Percentiles rank a stretch among this genome's conserved stretches.
Evolutionary conservation across 2,329 filamentous ascomycete species (phyloP).

Genomic region (Xylariales sp.): DNA sequence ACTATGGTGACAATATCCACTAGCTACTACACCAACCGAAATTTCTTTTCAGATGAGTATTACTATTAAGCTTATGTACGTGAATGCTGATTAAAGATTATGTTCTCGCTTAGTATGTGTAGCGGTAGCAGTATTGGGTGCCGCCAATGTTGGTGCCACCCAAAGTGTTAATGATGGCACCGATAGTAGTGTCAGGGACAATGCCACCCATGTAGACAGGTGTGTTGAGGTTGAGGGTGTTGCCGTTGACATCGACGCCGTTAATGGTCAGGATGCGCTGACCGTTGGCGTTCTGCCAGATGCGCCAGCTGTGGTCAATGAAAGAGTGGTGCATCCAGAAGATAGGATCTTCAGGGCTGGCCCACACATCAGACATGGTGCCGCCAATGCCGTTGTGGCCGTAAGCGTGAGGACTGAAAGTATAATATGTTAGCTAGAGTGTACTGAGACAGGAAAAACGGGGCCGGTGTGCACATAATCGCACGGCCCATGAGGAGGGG

Average conservation of each 20-base stretch:
- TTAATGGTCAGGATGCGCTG: neutral
- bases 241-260: neutral
- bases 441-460: neutral
- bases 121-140: constrained; percentile 3
- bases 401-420: constrained; percentile 20
- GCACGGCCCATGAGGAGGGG: too few relatives aligned
- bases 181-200: neutral
- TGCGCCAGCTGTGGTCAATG: constrained; percentile 10
- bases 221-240: constrained; percentile 2
- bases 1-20: too few relatives aligned
- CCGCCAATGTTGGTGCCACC: neutral
- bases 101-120: constrained; percentile 4
- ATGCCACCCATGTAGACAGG: constrained; percentile 5
- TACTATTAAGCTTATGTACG: too few relatives aligned
- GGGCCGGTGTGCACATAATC: neutral
- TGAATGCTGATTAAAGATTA: neutral
- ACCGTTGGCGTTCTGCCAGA: constrained; percentile 6
- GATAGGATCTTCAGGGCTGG: constrained; percentile 23
- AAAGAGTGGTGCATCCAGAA: constrained; percentile 29
- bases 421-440: neutral
- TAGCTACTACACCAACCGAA: too few relatives aligned
- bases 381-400: constrained; percentile 27
- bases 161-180: constrained; percentile 5
- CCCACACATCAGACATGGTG: constrained; percentile 24
- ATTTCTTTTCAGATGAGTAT: too few relatives aligned